Conservation (phyloP, 352 stramenopile species). For the Globisporangium paddicum region DNA sequence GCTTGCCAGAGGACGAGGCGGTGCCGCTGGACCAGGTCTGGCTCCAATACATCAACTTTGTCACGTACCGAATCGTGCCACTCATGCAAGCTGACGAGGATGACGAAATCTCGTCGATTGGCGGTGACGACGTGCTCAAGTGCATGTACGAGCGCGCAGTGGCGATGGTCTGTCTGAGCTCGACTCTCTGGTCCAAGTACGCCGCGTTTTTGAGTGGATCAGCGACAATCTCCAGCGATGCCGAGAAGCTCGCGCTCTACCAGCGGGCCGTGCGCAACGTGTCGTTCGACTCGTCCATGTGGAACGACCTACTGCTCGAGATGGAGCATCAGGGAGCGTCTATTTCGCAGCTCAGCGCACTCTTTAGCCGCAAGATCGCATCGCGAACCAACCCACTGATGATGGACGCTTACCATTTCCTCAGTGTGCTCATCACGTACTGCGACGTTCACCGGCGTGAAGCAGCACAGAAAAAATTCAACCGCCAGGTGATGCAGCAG, state of each 20-base stretch:
- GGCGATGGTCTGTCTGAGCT: constrained; percentile 46
- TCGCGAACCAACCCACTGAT: constrained; percentile 23
- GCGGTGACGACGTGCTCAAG: constrained; percentile 23
- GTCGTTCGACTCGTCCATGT: constrained; percentile 55
- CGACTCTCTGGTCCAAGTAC: constrained; percentile 56
- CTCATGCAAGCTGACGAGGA: constrained; percentile 16
- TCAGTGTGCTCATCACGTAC: constrained; percentile 42
- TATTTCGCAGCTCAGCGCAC: constrained; percentile 16
- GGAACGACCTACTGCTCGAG: constrained; percentile 48
- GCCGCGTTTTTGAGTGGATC: constrained; percentile 21
- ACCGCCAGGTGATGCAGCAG: constrained; percentile 13
- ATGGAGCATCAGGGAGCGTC: constrained; percentile 27
- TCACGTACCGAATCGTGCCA: constrained; percentile 40
- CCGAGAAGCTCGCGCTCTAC: constrained; percentile 15
- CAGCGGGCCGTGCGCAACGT: constrained; percentile 56
- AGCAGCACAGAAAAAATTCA: constrained; percentile 7
- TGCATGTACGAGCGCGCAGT: constrained; percentile 56
- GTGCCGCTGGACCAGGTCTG: constrained; percentile 29
- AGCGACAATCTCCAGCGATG: neutral
- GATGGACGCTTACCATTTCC: constrained; percentile 54
- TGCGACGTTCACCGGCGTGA: constrained; percentile 37
- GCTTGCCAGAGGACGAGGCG: neutral
- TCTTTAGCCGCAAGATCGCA: constrained; percentile 28
- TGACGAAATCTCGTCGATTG: neutral
- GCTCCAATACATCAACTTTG: constrained; percentile 65